Percentiles rank a stretch among this genome's conserved stretches.
Evolutionary conservation across 345 rosid genomes (phyloP).

Genomic region (Lumnitzera racemosa): DNA sequence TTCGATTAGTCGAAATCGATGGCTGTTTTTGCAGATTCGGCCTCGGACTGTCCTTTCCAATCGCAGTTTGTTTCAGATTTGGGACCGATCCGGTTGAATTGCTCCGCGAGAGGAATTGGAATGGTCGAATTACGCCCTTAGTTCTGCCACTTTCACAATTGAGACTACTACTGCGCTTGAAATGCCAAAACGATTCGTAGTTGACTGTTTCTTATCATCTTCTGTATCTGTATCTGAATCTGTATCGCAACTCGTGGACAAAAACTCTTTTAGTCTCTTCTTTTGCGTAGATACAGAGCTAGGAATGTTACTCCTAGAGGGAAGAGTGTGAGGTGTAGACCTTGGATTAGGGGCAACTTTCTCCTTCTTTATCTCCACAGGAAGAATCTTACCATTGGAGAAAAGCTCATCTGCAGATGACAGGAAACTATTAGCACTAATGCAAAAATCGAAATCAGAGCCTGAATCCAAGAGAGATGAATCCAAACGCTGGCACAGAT

Average conservation of each 20-base stretch:
- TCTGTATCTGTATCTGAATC: constrained; percentile 20
- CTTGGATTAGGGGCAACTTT: constrained; percentile 5
- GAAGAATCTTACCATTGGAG: constrained; percentile 78
- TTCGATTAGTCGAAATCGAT: constrained; percentile 26
- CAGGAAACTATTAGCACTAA: constrained; percentile 29
- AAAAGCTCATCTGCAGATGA: constrained; percentile 88
- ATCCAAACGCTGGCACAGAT: constrained; percentile 30
- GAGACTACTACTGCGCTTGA: constrained; percentile 79
- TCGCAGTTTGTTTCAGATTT: constrained; percentile 34
- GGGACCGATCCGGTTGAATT: constrained; percentile 83
- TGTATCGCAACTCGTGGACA: constrained; percentile 32
- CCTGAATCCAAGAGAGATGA: constrained; percentile 38
- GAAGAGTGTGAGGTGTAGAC: constrained; percentile 15
- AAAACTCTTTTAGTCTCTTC: constrained; percentile 71
- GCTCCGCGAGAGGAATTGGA: constrained; percentile 72
- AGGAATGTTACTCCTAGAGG: not conserved
- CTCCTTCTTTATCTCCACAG: constrained; percentile 49
- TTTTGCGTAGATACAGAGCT: constrained; percentile 27
- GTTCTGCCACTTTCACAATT: constrained; percentile 50
- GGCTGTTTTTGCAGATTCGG: constrained; percentile 43
- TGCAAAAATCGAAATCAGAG: constrained; percentile 66
- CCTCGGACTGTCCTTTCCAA: constrained; percentile 32
- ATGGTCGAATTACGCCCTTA: constrained; percentile 51
- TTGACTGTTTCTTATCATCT: constrained; percentile 13
- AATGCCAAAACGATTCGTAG: constrained; percentile 53